Base-by-base conservation (phyloP, 2,329 filamentous ascomycete genomes). In the Colletotrichum eleusines region DNA sequence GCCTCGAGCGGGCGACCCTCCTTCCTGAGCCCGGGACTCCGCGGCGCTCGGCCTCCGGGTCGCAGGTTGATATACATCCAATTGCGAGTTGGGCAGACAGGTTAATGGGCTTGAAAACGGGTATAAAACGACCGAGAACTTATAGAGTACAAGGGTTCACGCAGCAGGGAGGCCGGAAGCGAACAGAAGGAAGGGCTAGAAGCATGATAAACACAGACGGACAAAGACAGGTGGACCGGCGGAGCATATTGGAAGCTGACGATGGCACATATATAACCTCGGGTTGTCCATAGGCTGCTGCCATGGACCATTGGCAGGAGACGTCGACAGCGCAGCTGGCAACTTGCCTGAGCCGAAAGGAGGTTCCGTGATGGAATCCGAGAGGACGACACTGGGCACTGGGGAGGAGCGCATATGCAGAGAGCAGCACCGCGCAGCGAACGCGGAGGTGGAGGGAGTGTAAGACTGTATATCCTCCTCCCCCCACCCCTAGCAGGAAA, bases 41-140 rank as follows among this genome's bases (percentile, higher is more conserved):
- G 20, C 28, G 35, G 63, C 53, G 38, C 60, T 51, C 28, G 54
- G 69, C 44, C 40, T 12, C 26, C 44, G 31, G 59, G n/a, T 26
- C 11, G 54, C 26, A 64, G 69, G 57, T 69, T 60, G 68, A 73
- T 73, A 68, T 73, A 69, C 71, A 73, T 73, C 33, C 63, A 61
- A 65, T 42, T n/a, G 42, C 9, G 35, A 28, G 40, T 44, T n/a
- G 18, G 42, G 42, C 42, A 46, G 48, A 59, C 44, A n/a, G 54
- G 33, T n/a, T n/a, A 4, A 11, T 20, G 23, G 26, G 14, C 9
- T n/a, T 54, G 16, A 40, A 31, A 26, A 3, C 16, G 23, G n/a
- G 16, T 23, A 14, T 16, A 16, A 48, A 8, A n/a, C 9, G 44
- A 46, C 33, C 28, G 44, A 31, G 44, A 35, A 28, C 6, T 38